A percentile compares a stretch with the other conserved stretches of the same genome.
Conservation (phyloP, 805 yeast genomes). For the Saturnispora zaruensis region DNA sequence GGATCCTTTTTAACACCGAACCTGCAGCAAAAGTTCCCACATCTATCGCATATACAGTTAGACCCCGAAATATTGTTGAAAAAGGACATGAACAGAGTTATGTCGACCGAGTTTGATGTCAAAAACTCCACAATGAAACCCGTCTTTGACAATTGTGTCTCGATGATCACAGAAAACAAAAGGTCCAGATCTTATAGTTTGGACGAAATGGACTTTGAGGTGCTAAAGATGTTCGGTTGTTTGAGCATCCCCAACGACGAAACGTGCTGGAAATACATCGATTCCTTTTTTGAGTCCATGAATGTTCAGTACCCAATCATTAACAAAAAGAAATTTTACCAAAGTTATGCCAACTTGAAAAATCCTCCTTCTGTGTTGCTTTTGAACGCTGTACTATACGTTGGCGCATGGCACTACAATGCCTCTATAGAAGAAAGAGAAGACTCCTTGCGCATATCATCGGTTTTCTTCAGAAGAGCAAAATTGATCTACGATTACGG, state of each 20-base stretch:
- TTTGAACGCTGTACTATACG: conserved; percentile 54
- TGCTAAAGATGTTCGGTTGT: conserved; percentile 58
- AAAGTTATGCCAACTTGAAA: conserved; percentile 44
- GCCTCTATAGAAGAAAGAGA: conserved; percentile 41
- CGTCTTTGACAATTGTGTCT: conserved; percentile 15
- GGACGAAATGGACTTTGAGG: conserved; percentile 45
- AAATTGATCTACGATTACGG: conserved; percentile 62
- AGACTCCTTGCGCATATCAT: conserved; percentile 34
- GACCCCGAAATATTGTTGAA: conserved; percentile 21
- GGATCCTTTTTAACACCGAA: conserved; percentile 17
- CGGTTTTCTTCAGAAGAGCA: conserved; percentile 33
- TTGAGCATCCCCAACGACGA: conserved; percentile 59
- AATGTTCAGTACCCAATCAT: conserved; percentile 64
- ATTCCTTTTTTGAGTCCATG: conserved; percentile 52
- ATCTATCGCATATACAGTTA: conserved; percentile 17
- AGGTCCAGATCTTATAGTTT: conserved; percentile 19
- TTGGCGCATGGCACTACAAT: conserved; percentile 56
- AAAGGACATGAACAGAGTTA: conserved; percentile 14
- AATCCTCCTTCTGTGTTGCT: conserved; percentile 57
- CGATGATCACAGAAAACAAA: conserved; percentile 14
- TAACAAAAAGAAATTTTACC: conserved; percentile 53
- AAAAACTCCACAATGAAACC: conserved; percentile 21
- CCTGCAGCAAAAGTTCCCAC: conserved; percentile 18
- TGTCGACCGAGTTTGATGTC: conserved; percentile 11
- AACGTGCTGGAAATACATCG: conserved; percentile 52